Percentiles rank a stretch among this genome's conserved stretches.
phyloP scores from a whole-genome alignment of 441 rosid species.

The Populus hybrid region DNA sequence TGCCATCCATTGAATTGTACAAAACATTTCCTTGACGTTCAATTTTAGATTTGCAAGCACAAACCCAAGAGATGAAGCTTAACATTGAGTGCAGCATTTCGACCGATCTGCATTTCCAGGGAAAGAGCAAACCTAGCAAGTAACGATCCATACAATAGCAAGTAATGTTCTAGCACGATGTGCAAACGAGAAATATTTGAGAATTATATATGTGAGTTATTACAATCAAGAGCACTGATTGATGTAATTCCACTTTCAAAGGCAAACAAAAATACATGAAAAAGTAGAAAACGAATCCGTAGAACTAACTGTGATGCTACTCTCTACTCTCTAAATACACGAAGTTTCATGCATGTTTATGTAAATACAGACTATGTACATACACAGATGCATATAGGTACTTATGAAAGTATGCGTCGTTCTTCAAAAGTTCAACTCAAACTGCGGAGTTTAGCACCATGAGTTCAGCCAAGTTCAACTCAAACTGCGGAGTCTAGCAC shows the following conservation, averaged over 20 bases:
- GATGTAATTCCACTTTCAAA: neutral
- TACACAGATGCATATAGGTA: neutral
- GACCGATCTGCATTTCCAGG: neutral
- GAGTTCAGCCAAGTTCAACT: neutral
- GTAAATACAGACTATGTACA: conserved; percentile 4
- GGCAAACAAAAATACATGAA: neutral
- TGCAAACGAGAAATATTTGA: neutral
- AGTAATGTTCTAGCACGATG: neutral
- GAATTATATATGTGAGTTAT: neutral
- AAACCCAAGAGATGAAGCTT: too few species aligned
- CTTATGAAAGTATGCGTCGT: neutral
- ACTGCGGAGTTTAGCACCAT: too few species aligned
- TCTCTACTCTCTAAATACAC: neutral
- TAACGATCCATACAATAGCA: neutral
- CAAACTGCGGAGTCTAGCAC: neutral
- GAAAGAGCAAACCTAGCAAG: neutral
- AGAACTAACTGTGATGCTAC: neutral
- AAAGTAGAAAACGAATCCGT: neutral
- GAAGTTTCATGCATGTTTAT: neutral
- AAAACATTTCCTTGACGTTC: neutral
- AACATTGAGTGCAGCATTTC: neutral
- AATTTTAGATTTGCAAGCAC: neutral
- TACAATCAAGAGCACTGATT: neutral
- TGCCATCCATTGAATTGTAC: neutral
- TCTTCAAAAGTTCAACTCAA: neutral